Evolutionary conservation across 148 eudicot species (phyloP).

Genomic region (Rhododendron ovatum): DNA sequence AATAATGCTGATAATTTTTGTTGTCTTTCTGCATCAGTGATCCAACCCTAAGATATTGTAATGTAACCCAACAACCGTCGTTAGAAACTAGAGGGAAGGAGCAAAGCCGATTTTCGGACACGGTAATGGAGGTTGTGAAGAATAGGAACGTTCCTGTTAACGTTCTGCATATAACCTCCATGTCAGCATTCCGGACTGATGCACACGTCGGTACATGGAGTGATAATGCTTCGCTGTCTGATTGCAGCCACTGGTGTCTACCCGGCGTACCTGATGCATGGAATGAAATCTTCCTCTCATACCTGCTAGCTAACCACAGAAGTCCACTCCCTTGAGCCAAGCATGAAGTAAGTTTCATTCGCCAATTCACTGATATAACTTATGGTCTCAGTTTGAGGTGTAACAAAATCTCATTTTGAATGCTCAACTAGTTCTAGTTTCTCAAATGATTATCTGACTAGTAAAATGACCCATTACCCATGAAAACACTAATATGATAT

Average conservation of each 20-base stretch:
- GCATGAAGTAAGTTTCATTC: slow-evolving; percentile 15
- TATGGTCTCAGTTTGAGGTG: neutral
- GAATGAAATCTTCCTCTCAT: slow-evolving; percentile 57
- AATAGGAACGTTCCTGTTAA: slow-evolving; percentile 47
- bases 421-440: neutral
- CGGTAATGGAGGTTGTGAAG: slow-evolving; percentile 34
- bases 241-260: slow-evolving; percentile 82
- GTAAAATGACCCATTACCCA: neutral
- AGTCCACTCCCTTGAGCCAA: slow-evolving; percentile 12
- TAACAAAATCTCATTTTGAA: neutral
- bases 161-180: slow-evolving; percentile 52
- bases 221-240: slow-evolving; percentile 47
- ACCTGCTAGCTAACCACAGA: slow-evolving; percentile 29
- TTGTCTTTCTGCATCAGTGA: slow-evolving; percentile 34
- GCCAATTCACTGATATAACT: neutral
- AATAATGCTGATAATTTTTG: neutral
- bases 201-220: slow-evolving; percentile 71
- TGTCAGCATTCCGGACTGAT: slow-evolving; percentile 58
- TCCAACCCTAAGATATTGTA: slow-evolving; percentile 35
- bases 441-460: neutral
- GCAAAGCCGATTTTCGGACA: slow-evolving; percentile 40
- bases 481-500: neutral
- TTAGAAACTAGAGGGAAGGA: slow-evolving; percentile 28
- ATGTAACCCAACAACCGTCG: slow-evolving; percentile 44
- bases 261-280: slow-evolving; percentile 73